These are phyloP conservation scores for Diaporthe destruens DNA, from an alignment of 2,329 filamentous ascomycete genomes.

Conservation along the genomic window DNA sequence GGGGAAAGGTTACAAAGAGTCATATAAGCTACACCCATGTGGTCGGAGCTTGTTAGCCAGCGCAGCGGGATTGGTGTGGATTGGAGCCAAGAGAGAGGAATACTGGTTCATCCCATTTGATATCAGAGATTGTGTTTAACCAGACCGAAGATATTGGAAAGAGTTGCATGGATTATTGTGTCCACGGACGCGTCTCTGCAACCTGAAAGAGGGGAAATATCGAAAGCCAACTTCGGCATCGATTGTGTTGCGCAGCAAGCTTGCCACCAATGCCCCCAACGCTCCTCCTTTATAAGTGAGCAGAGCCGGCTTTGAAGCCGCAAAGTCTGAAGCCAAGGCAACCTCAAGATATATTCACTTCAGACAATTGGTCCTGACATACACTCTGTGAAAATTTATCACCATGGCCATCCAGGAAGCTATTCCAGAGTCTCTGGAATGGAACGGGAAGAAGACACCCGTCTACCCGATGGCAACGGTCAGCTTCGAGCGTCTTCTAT, in stretches of 20 bases:
- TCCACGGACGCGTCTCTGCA: neutral
- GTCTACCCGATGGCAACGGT: constrained; percentile 58
- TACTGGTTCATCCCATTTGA: constrained; percentile 1
- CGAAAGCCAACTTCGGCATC: neutral
- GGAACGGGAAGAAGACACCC: constrained; percentile 63
- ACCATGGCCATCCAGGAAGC: constrained; percentile 56
- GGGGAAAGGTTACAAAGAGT: neutral
- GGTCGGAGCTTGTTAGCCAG: neutral
- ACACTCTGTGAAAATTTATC: constrained; percentile 7
- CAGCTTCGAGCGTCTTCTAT: constrained; percentile 64
- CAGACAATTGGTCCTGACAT: neutral
- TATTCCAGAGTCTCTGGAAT: constrained; percentile 59
- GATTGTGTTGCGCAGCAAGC: neutral
- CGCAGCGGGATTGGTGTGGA: neutral
- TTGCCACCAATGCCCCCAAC: neutral
- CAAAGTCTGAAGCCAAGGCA: neutral
- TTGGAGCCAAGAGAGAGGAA: neutral
- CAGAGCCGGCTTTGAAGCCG: neutral
- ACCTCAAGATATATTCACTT: neutral
- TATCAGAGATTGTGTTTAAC: constrained; percentile 2
- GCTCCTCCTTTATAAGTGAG: neutral
- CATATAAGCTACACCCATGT: neutral
- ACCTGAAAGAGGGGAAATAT: constrained; percentile 18
- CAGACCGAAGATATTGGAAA: neutral
- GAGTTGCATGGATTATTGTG: neutral